Base-by-base conservation (phyloP, 2,329 filamentous ascomycete species). In the Aureobasidium namibiae region DNA sequence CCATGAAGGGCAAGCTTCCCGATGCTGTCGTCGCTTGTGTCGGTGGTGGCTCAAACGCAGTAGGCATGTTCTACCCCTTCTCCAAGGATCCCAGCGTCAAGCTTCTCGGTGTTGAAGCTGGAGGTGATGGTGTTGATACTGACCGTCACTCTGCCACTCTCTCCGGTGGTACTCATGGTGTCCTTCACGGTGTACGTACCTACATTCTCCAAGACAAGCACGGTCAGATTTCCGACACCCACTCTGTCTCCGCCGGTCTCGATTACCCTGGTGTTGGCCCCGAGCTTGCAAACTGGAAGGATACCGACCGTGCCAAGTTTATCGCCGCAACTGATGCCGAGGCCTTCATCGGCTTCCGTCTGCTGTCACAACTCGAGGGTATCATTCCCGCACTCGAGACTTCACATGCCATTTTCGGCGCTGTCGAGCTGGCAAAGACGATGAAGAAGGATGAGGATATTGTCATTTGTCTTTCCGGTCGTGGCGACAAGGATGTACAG, bases 21-120 rank as follows among this genome's bases (percentile, higher is more conserved):
- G 94, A 99, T 67, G 94, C 92, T 0, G 92, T 99, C 23, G 90
- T 99, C 16, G 94, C 94, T 10, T 99, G 94, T 69, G 94, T 99
- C 13, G 94, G 94, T 59, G 94, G 94, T 65, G 94, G 94, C 61
- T 92, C 87, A 72, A 99, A 99, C 72, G 94, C 94, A 2, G 87
- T 88, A 3, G 94, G 94, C 76, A 99, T 97, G 92, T 99, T 99
- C 79, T 95, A 92, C 75, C 94, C 94, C 56, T 99, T 99, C 77
- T 82, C 88, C 63, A 85, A 90, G 42, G 92, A 99, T 68, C 81
- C 82, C 0, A 86, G 81, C 62, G 94, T 99, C 62, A 91, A 92
- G 76, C 80, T 97, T 10, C 80, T 97, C 13, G 94, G 94, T 64
- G 92, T 99, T 2, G 94, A 99, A 78, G 94, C 94, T 13, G 94